These are phyloP conservation scores for Elsinoe perseae DNA, from an alignment of 2,329 filamentous ascomycete genomes.

Conservation along the genomic window DNA sequence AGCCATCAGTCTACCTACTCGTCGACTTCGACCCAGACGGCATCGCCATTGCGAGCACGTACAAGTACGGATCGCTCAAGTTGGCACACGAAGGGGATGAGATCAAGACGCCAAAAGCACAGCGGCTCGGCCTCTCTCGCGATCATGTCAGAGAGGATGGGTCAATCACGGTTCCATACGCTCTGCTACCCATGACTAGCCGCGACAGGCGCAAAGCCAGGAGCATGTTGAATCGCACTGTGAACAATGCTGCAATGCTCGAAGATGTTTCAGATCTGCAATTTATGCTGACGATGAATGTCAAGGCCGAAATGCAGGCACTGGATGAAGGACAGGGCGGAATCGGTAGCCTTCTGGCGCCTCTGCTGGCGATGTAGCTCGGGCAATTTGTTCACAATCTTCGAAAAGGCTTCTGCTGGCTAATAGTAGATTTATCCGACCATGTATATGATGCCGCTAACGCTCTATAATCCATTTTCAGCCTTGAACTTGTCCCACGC, in stretches of 20 bases:
- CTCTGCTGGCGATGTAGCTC: background rate
- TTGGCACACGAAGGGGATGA: constrained; percentile 52
- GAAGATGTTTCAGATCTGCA: constrained; percentile 50
- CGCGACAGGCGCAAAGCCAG: constrained; percentile 54
- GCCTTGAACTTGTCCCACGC: constrained; percentile 62
- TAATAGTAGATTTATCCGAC: background rate
- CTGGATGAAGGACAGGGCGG: constrained; percentile 22
- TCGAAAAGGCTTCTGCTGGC: background rate
- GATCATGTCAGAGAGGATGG: constrained; percentile 24
- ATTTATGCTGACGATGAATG: constrained; percentile 62
- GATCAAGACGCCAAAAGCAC: constrained; percentile 44
- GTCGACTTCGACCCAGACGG: constrained; percentile 74
- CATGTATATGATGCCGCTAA: background rate
- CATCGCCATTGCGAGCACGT: constrained; percentile 63
- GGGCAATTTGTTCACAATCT: background rate
- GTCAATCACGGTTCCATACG: constrained; percentile 30
- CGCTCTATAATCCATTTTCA: constrained; percentile 41
- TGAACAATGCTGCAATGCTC: constrained; percentile 25
- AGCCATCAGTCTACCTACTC: constrained; percentile 52
- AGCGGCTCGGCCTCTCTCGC: constrained; percentile 57
- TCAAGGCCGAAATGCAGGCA: constrained; percentile 68
- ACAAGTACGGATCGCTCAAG: constrained; percentile 60
- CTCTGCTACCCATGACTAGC: constrained; percentile 44
- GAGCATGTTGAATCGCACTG: constrained; percentile 43
- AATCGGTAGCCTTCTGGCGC: background rate